Percentiles rank a stretch among this genome's conserved stretches.
Evolutionary conservation across 2,329 filamentous ascomycete species (phyloP).

Genomic region (Talaromyces sp.): DNA sequence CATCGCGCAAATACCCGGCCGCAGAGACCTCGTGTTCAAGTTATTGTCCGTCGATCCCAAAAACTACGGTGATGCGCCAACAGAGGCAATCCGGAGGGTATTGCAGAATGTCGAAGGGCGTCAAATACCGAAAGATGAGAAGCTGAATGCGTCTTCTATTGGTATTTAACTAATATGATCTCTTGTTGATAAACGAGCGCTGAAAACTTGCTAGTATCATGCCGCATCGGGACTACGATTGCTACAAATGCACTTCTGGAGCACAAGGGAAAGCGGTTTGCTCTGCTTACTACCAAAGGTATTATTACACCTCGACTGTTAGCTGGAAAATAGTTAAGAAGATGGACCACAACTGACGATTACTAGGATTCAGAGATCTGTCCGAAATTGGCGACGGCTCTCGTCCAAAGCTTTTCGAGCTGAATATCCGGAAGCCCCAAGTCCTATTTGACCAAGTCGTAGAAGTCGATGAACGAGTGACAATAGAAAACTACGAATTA

Average conservation of each 20-base stretch:
- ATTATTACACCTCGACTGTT: not conserved
- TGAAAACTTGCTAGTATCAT: constrained; percentile 29
- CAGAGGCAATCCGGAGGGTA: constrained; percentile 76
- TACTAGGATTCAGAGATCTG: constrained; percentile 64
- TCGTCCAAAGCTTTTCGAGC: constrained; percentile 78
- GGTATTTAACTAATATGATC: not conserved
- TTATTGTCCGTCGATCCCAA: constrained; percentile 24
- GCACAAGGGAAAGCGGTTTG: constrained; percentile 80
- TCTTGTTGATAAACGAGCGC: not conserved
- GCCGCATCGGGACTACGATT: constrained; percentile 90
- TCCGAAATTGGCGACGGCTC: constrained; percentile 80
- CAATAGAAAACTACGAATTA: constrained; percentile 14
- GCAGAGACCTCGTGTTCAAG: constrained; percentile 23
- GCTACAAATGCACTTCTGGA: constrained; percentile 84
- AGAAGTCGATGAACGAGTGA: constrained; percentile 75
- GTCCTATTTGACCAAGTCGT: constrained; percentile 73
- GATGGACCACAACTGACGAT: not conserved
- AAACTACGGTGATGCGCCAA: constrained; percentile 48
- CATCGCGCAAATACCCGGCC: constrained; percentile 18
- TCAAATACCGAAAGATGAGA: constrained; percentile 14
- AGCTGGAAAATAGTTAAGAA: too few relatives aligned
- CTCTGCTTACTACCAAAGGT: constrained; percentile 73
- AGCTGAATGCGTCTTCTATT: constrained; percentile 8
- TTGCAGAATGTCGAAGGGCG: constrained; percentile 39
- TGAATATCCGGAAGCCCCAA: constrained; percentile 77